Evolutionary conservation across 1,284 basidiomycete species (phyloP).

Genomic region (Cutaneotrichosporon sp.): DNA sequence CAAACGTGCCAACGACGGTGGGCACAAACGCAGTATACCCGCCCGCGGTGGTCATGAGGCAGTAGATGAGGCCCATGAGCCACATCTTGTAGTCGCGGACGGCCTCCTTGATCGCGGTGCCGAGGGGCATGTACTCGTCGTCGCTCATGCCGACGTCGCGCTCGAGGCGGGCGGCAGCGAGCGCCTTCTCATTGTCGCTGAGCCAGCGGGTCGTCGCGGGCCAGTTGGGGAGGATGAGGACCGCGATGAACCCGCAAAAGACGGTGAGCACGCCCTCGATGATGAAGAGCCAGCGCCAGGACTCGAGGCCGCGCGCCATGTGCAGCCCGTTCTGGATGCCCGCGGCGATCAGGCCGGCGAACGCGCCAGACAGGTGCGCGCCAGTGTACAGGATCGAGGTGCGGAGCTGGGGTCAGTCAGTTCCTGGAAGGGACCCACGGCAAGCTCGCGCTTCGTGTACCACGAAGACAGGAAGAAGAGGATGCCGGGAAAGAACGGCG

Average conservation of each 20-base stretch:
- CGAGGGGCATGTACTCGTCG: constrained; percentile 15
- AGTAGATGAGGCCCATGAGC: constrained; percentile 26
- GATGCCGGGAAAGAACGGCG: constrained; percentile 39
- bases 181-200: constrained; percentile 20
- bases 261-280: constrained; percentile 25
- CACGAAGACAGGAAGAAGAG: constrained; percentile 32
- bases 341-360: constrained; percentile 38
- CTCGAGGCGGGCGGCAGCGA: constrained; percentile 20
- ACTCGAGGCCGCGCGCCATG: constrained; percentile 19
- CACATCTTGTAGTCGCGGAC: constrained; percentile 26
- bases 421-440: too few species aligned
- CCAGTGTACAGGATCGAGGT: constrained; percentile 33
- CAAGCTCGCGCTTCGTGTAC: constrained; percentile 31
- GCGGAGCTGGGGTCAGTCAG: constrained; percentile 18
- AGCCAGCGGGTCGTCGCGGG: constrained; percentile 28
- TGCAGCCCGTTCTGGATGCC: constrained; percentile 29
- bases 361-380: constrained; percentile 33
- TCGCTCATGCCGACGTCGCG: constrained; percentile 24
- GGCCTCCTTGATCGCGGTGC: constrained; percentile 11
- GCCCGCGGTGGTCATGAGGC: constrained; percentile 28
- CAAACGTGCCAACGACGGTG: constrained; percentile 38
- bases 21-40: constrained; percentile 39
- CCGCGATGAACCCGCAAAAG: constrained; percentile 15
- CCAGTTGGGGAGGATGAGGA: constrained; percentile 24
- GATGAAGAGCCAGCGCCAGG: constrained; percentile 32